Evolutionary conservation across 495 filamentous ascomycete genomes (phyloP), one percentile per base, ranked within the genome.

Genomic region (Aspergillus wentii): DNA sequence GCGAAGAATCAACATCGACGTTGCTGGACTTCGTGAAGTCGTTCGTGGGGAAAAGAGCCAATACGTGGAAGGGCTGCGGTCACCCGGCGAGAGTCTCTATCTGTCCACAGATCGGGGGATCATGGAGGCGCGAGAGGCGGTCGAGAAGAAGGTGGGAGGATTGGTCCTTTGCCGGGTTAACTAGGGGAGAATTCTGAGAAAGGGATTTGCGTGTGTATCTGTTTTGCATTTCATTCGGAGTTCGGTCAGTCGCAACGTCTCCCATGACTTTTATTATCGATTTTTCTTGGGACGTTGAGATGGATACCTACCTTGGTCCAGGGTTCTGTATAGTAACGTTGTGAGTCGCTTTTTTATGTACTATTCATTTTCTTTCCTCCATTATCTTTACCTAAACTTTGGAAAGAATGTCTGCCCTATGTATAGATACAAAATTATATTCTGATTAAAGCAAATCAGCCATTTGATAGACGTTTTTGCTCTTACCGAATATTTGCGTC

Each of bases 71-170:
- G 87, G 88, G 4, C 46, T 97, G 51, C 81, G 72, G 41, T 75
- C 72, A 20, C 72, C 91, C 0, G 94, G 92, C 35, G 92, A 98
- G 77, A 78, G 74, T 54, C 51, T 97, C 51, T 90, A 88, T 57
- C 47, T 97, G 38, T 75, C 63, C 19, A 96, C 89, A 27, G 83
- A 88, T 64, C 61, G 62, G 35, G 92, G 92, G 8, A 73, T 95
- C 13, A 49, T 96, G 61, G 94, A 98, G 69, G 68, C 78, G 18
- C 76, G 92, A 53, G 88, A 97, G 62, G 92, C 87, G 48, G 68
- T 94, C 43, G 83, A 86, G 70, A 82, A 79, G 72, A 88, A 79
- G 64, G 60, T 88, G 18, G 92, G 92, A 15, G 92, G 92, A 6
- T 61, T 92, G 74, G 66, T 89, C 48, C 54, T 98, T 35, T 92